Conservation (phyloP, 352 stramenopile species). For the Thraustochytrium sp. region DNA sequence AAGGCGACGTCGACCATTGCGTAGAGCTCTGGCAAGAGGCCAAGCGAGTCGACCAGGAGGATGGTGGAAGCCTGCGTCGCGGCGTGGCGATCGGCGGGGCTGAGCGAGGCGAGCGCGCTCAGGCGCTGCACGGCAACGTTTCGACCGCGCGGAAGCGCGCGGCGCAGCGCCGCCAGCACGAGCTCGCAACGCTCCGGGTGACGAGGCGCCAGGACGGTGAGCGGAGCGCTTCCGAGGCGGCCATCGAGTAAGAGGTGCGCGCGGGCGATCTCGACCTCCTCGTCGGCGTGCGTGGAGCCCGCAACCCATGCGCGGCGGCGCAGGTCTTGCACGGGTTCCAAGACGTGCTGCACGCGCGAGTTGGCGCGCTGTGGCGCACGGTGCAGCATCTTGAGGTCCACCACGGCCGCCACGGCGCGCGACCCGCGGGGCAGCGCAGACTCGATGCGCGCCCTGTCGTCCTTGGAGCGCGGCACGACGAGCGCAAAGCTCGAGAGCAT, state of each 20-base stretch:
- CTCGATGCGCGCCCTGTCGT: neutral
- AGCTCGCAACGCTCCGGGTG: neutral
- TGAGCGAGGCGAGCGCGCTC: neutral
- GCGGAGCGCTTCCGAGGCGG: neutral
- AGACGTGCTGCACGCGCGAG: neutral
- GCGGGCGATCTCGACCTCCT: neutral
- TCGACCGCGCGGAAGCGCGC: neutral
- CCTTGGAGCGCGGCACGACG: neutral
- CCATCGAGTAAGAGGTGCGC: neutral
- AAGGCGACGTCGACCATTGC: neutral
- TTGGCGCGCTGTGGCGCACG: neutral
- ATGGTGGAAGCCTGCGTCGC: neutral
- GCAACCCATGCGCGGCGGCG: neutral
- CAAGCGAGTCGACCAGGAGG: conserved; percentile 22
- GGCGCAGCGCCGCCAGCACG: neutral
- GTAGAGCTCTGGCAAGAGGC: neutral
- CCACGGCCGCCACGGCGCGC: neutral
- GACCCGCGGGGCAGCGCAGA: neutral
- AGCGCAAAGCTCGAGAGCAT: neutral
- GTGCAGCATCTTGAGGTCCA: neutral
- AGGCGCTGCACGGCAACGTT: neutral
- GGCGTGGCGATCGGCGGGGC: neutral
- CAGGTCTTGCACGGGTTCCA: neutral
- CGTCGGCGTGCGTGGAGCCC: neutral
- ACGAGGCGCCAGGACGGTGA: neutral